phyloP scores from a whole-genome alignment of 2,329 filamentous ascomycete genomes.

The Lecanicillium sp. region DNA sequence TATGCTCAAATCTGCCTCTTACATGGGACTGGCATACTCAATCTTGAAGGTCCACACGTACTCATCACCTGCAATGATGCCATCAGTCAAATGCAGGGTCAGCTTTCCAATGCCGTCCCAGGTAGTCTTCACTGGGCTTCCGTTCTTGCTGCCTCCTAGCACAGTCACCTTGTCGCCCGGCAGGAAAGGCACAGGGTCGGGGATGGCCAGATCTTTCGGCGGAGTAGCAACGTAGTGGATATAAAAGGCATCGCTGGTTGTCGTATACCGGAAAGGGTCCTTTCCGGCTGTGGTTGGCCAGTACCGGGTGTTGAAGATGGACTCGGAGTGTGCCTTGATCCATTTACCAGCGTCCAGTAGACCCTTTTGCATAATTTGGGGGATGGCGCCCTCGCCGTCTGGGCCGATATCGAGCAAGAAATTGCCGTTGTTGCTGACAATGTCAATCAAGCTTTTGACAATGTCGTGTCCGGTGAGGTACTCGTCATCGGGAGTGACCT shows the following conservation, averaged over 20 bases:
- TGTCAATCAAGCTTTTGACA: constrained; percentile 41
- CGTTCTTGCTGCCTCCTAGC: constrained; percentile 25
- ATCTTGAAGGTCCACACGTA: constrained; percentile 29
- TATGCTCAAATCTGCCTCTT: too few relatives aligned
- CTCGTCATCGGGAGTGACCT: constrained; percentile 36
- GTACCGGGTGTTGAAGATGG: constrained; percentile 50
- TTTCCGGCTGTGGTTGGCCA: constrained; percentile 41
- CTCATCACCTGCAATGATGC: constrained; percentile 24
- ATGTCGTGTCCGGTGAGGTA: constrained; percentile 47
- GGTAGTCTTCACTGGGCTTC: constrained; percentile 13
- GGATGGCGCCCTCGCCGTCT: constrained; percentile 44
- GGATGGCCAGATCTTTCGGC: constrained; percentile 28
- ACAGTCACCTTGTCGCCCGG: constrained; percentile 37
- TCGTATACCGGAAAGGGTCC: constrained; percentile 40
- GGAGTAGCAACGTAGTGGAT: constrained; percentile 36
- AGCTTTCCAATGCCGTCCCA: constrained; percentile 15
- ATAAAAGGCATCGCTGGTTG: constrained; percentile 45
- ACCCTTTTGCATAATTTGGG: constrained; percentile 37
- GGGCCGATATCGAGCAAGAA: constrained; percentile 50
- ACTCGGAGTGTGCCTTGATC: constrained; percentile 45
- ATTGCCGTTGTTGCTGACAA: constrained; percentile 48
- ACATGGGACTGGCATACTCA: constrained; percentile 9
- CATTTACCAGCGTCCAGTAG: constrained; percentile 44
- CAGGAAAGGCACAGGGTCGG: constrained; percentile 37
- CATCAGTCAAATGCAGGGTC: constrained; percentile 22